A percentile compares a stretch with the other conserved stretches of the same genome.
Evolutionary conservation across 305 asterid species (phyloP).

Genomic region (Solanum hybrid): DNA sequence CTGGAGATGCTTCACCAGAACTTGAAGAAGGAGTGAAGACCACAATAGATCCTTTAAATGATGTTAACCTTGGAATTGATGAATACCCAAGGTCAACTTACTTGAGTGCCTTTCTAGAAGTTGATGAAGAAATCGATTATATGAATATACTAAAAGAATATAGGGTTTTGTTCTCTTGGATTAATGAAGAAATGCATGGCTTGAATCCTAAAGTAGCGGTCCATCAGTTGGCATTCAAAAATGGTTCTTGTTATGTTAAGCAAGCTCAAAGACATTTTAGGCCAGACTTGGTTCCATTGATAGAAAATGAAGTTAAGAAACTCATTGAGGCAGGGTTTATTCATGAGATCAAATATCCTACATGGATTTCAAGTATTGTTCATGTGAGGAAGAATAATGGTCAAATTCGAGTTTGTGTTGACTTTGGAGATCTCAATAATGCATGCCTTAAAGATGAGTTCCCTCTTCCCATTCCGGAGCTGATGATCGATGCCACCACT

Average conservation of each 20-base stretch:
- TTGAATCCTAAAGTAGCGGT: neutral
- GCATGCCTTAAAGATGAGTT: neutral
- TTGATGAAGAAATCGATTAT: neutral
- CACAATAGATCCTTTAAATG: neutral
- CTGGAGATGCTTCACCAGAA: neutral
- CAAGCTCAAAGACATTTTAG: neutral
- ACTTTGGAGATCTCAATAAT: neutral
- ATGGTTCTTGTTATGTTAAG: neutral
- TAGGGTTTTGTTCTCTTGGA: neutral
- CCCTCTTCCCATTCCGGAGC: neutral
- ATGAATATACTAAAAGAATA: too few relatives aligned
- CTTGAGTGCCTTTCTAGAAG: neutral
- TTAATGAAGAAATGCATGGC: neutral
- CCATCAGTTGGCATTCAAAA: neutral
- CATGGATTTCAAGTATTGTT: neutral
- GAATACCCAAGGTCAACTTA: neutral
- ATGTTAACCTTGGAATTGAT: neutral
- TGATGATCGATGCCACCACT: neutral
- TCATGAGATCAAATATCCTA: neutral
- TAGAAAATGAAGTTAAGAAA: neutral
- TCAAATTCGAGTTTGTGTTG: neutral
- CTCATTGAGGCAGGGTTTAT: neutral
- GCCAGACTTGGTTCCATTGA: neutral
- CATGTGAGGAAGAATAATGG: neutral
- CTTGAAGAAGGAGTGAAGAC: neutral